Evolutionary conservation across 495 filamentous ascomycete genomes (phyloP).

Genomic region (Aspergillus egyptiacus): DNA sequence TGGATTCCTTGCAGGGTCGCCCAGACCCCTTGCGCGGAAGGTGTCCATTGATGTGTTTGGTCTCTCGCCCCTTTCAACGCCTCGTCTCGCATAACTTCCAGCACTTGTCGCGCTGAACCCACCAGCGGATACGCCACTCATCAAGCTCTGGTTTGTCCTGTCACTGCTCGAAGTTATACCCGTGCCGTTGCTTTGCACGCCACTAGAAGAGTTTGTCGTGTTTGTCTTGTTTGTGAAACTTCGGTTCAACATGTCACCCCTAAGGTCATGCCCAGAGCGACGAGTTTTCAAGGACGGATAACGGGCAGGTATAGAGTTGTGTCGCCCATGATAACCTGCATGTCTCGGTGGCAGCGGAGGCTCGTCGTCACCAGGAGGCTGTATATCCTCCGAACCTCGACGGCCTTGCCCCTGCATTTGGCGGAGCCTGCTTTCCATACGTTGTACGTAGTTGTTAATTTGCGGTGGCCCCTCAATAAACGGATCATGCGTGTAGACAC

Average conservation of each 20-base stretch:
- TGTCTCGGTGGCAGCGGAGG: constrained; percentile 62
- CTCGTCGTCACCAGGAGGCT: constrained; percentile 41
- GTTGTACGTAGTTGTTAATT: constrained; percentile 75
- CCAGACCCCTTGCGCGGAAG: constrained; percentile 38
- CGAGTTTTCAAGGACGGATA: constrained; percentile 47
- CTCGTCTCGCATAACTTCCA: constrained; percentile 75
- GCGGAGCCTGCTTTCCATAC: constrained; percentile 77
- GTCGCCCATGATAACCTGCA: constrained; percentile 35
- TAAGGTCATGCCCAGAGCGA: constrained; percentile 80
- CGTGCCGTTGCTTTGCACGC: constrained; percentile 64
- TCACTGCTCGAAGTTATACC: constrained; percentile 66
- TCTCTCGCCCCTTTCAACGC: constrained; percentile 44
- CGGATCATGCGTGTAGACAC: constrained; percentile 39
- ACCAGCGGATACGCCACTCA: constrained; percentile 88
- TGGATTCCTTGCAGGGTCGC: constrained; percentile 32
- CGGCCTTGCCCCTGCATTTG: constrained; percentile 61
- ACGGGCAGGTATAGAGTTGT: constrained; percentile 41
- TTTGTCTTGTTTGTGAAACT: constrained; percentile 84
- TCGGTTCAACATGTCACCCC: constrained; percentile 60
- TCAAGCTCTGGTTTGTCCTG: constrained; percentile 74
- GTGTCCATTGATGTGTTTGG: constrained; percentile 50
- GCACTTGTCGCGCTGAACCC: constrained; percentile 93
- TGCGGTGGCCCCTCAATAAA: constrained; percentile 59
- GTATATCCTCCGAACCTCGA: constrained; percentile 31
- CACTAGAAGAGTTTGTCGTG: constrained; percentile 66